A percentile compares a stretch with the other conserved stretches of the same genome.
These are phyloP conservation scores for Cystobasidium pallidum DNA, from an alignment of 1,284 basidiomycete species.

Conservation along the genomic window DNA sequence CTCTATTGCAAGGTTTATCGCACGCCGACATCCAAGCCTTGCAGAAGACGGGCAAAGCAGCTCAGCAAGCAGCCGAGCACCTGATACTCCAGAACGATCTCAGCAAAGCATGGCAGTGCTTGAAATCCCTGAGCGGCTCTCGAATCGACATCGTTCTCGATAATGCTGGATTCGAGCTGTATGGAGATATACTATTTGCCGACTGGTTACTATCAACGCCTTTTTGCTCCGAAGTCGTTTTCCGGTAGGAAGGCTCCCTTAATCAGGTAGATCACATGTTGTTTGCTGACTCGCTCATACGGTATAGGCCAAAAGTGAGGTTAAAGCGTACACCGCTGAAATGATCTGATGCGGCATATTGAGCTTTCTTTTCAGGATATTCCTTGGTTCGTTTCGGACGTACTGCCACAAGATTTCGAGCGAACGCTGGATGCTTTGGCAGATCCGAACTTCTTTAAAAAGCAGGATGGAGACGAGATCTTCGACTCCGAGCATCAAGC, in stretches of 20 bases:
- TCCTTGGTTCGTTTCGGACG: constrained; percentile 83
- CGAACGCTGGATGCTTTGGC: constrained; percentile 59
- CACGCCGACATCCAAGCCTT: constrained; percentile 97
- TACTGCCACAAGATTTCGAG: constrained; percentile 53
- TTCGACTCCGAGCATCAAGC: constrained; percentile 75
- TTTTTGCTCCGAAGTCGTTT: constrained; percentile 75
- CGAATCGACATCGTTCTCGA: constrained; percentile 79
- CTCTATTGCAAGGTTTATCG: constrained; percentile 84
- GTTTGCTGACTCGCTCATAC: too few species aligned
- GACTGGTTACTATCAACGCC: constrained; percentile 91
- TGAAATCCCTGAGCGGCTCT: constrained; percentile 75
- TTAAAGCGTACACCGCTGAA: not conserved
- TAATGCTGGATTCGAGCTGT: constrained; percentile 76
- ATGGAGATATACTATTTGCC: constrained; percentile 91
- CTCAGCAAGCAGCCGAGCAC: constrained; percentile 71
- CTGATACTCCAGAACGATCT: constrained; percentile 87
- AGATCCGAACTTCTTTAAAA: constrained; percentile 64
- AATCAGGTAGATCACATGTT: too few species aligned
- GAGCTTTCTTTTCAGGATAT: constrained; percentile 70
- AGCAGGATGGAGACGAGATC: constrained; percentile 55
- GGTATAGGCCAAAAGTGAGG: not conserved
- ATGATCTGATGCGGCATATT: constrained; percentile 57
- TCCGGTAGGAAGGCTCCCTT: constrained; percentile 69
- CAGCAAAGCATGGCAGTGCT: constrained; percentile 71
- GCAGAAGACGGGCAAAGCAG: constrained; percentile 70